Conservation (phyloP, 257 asterid species). For the Salvia miltiorrhiza region DNA sequence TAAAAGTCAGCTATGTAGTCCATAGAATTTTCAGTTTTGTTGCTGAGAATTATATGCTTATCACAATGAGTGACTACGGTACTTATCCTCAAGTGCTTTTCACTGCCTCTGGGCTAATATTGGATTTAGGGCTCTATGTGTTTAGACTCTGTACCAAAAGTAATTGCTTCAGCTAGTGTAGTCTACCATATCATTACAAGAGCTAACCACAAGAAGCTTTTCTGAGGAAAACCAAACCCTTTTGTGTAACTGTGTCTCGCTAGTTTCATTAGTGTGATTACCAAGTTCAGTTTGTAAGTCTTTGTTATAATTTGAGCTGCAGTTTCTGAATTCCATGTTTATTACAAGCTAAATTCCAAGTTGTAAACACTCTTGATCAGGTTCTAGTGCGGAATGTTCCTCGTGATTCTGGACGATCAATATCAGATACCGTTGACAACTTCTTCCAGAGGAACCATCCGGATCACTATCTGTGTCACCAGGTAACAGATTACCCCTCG, state of each 20-base stretch:
- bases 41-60: not conserved
- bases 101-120: too few relatives aligned
- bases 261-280: too few relatives aligned
- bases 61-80: not conserved
- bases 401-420: conserved; percentile 53
- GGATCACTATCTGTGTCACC: conserved; percentile 89
- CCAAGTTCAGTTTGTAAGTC: not conserved
- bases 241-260: too few relatives aligned
- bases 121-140: not conserved
- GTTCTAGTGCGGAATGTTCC: conserved; percentile 93
- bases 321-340: not conserved
- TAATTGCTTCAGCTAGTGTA: too few relatives aligned
- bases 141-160: too few relatives aligned
- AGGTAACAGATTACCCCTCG: conserved; percentile 49
- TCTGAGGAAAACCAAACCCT: too few relatives aligned
- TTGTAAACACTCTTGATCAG: conserved; percentile 35
- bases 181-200: too few relatives aligned
- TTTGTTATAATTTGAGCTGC: not conserved
- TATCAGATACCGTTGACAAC: conserved; percentile 61
- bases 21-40: not conserved
- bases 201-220: too few relatives aligned
- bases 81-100: too few relatives aligned
- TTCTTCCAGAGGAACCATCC: conserved; percentile 80
- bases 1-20: not conserved
- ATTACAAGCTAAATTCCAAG: not conserved